These are phyloP conservation scores for Rubroboletus satanas DNA, from an alignment of 768 basidiomycete species.

Conservation along the genomic window DNA sequence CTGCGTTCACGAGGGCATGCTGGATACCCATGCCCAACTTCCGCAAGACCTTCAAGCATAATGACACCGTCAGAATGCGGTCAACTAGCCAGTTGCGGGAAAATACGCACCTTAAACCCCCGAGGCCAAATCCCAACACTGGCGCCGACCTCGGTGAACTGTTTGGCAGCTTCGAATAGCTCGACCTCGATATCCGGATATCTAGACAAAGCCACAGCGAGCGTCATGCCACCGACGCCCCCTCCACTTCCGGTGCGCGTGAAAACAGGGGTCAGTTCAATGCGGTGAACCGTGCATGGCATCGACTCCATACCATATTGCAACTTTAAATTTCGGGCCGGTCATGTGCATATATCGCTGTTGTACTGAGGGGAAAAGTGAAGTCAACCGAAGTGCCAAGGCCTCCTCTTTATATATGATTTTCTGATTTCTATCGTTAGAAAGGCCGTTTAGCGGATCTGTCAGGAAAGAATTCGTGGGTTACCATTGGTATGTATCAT, in stretches of 20 bases:
- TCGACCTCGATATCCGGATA: constrained; percentile 54
- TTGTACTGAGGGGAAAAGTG: neutral
- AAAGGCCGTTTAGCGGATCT: neutral
- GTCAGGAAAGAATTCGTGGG: neutral
- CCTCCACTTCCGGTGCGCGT: constrained; percentile 32
- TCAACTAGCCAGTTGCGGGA: neutral
- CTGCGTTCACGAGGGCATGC: constrained; percentile 11
- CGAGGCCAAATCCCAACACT: constrained; percentile 51
- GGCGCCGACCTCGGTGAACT: constrained; percentile 55
- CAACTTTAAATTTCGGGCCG: constrained; percentile 24
- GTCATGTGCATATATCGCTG: constrained; percentile 6
- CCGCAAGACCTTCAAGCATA: constrained; percentile 16
- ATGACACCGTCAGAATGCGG: neutral
- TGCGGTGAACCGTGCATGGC: neutral
- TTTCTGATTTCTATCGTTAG: neutral
- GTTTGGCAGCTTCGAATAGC: constrained; percentile 50
- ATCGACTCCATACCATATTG: constrained; percentile 21
- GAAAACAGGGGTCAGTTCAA: neutral
- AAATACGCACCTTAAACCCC: constrained; percentile 21
- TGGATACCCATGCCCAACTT: constrained; percentile 21
- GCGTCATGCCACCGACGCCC: constrained; percentile 39
- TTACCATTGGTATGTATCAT: neutral
- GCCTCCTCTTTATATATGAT: neutral
- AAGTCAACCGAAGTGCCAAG: neutral
- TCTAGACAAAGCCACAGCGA: constrained; percentile 34